These are phyloP conservation scores for Actinidia arguta DNA, from an alignment of 179 eudicot genomes.

Conservation along the genomic window DNA sequence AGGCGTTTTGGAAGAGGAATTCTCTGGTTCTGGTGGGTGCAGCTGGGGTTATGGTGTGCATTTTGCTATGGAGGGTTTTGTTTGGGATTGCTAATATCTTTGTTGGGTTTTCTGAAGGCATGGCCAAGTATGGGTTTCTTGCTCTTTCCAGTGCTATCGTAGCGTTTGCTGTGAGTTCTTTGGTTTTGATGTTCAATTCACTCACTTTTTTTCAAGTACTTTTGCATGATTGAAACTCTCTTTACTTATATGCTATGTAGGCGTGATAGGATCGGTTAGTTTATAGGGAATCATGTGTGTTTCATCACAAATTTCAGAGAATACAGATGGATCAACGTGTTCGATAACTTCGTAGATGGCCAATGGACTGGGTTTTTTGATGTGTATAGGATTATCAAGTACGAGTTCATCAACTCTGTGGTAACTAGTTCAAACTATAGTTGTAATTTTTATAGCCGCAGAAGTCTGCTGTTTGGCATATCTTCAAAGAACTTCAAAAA, in stretches of 20 bases:
- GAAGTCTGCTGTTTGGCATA: not conserved
- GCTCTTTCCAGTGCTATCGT: slow-evolving; percentile 94
- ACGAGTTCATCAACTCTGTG: not conserved
- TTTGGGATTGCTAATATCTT: slow-evolving; percentile 87
- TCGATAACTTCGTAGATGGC: not conserved
- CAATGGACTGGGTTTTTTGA: not conserved
- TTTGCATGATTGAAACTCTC: not conserved
- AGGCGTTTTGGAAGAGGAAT: slow-evolving; percentile 96
- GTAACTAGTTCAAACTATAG: too few species aligned
- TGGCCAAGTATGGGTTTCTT: slow-evolving; percentile 98
- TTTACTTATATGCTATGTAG: not conserved
- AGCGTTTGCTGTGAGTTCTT: slow-evolving; percentile 87
- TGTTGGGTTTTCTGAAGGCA: slow-evolving; percentile 93
- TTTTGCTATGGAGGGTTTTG: slow-evolving; percentile 85
- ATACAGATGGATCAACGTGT: not conserved
- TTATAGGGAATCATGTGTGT: not conserved
- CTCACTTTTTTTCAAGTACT: not conserved
- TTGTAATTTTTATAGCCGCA: too few species aligned
- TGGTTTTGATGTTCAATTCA: not conserved
- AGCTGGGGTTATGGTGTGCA: slow-evolving; percentile 74
- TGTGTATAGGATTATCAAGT: not conserved
- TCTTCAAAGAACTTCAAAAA: not conserved
- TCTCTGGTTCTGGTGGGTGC: slow-evolving; percentile 69
- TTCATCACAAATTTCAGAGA: not conserved
- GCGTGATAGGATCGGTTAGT: not conserved